Base-by-base conservation (phyloP, 1,284 basidiomycete species). In the Naganishia sp. region DNA sequence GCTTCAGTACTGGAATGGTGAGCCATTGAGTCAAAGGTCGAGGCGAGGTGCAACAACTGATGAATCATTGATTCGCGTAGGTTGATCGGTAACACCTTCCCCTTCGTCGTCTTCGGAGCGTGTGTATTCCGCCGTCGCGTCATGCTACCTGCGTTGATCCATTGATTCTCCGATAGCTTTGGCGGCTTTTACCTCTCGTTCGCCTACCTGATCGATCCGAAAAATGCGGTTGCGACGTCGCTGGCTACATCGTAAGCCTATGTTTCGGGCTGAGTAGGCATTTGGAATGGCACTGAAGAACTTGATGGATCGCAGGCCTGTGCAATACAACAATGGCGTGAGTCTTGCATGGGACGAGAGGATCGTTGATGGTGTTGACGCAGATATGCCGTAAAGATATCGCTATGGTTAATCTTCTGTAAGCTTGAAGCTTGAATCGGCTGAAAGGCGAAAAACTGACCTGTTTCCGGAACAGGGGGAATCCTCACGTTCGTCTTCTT, bases 1-100 rank as follows among this genome's bases (percentile, higher is more conserved):
- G 32, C 64, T 43, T 42, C 53, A 7, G 41, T 66, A 6, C n/a
- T 66, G 47, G 64, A 66, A 53, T 66, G 64, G 64, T 57, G 18
- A 17, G 63, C 39, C 6, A 17, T 17, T 32, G 0, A 9, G 21
- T 25, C 9, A 25, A 18, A 0, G 39, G 5, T 15, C 7, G 15
- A 56, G 21, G 39, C 39, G 39, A 23, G 1, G 31, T 25, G 21
- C 13, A 2, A 39, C n/a, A 18, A 31, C 21, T 51, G 45, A 39
- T 61, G 10, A 17, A 32, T 5, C 9, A 7, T 21, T 15, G 41
- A 35, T 21, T 13, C 9, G 18, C 45, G 35, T 31, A 65, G 63
- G 63, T 47, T 65, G 13, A 65, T 66, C 46, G 64, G 64, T 7
- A 66, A 66, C 55, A 66, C 64, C 3, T 66, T 66, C 31, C 56